Evolutionary conservation across 2,329 filamentous ascomycete species (phyloP), one percentile per base, ranked within the genome.

Genomic region (Leptographium wingfieldii): DNA sequence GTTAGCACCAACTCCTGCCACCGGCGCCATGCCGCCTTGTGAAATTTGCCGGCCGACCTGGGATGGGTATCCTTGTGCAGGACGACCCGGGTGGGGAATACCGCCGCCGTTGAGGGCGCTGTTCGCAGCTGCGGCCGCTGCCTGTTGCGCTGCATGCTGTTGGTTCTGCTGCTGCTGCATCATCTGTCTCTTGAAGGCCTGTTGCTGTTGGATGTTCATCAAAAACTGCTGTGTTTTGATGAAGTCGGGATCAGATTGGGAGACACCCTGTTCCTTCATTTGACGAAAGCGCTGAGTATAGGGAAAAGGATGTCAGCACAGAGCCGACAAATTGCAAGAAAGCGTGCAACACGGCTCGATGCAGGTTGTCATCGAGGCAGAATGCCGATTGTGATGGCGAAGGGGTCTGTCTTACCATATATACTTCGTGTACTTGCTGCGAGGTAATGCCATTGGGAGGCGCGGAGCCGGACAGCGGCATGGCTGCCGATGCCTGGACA

Each of bases 221-320:
- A 96, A 80, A 62, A 95, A 84, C 63, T 87, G 84, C 59, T 90
- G 86, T 38, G 85, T 82, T 73, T 94, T 95, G 68, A 92, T 80
- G 68, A 87, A 92, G 71, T 97, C 92, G 54, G 92, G 92, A 68
- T 97, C 91, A 60, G 81, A 87, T 60, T 85, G 80, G 49, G 89
- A 83, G 29, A 95, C 86, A 66, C 92, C 92, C 67, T 86, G 81
- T 60, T 88, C 82, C 73, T 92, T 94, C 88, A 97, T 91, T 71
- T 89, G 84, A 69, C 88, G 87, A 65, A 88, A 94, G 80, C 90
- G 91, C 92, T 96, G 68, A 7, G n/a, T 22, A 29, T 29, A 49
- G 5, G 33, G 27, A 25, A 29, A 19, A n/a, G 59, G 19, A 9
- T 52, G 31, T 56, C 19, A 56, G 38, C 54, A 25, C 29, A 16